Conservation (phyloP, 2,329 filamentous ascomycete species). For the Akanthomyces lecanii region DNA sequence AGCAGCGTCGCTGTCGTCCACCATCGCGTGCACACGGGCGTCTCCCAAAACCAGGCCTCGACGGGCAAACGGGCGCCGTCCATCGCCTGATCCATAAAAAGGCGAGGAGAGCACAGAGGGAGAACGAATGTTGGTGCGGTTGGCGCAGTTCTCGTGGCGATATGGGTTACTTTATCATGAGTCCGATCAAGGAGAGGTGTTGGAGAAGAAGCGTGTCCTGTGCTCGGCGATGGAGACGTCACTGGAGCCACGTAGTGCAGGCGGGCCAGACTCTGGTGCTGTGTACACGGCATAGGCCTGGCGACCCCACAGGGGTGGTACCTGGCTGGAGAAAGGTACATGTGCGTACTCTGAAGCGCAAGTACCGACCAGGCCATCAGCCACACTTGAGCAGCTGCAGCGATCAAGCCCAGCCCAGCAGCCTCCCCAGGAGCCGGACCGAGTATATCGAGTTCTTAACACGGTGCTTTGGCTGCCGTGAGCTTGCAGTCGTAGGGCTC, state of each 20-base stretch:
- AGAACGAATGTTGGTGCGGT: background rate
- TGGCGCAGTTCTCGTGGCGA: background rate
- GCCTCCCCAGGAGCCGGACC: too few species aligned
- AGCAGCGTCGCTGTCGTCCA: slow-evolving; percentile 93
- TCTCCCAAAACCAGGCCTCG: slow-evolving; percentile 98
- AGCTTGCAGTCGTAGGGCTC: too few species aligned
- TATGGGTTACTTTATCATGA: background rate
- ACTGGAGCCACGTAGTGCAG: slow-evolving; percentile 12
- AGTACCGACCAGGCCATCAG: background rate
- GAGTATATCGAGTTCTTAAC: too few species aligned
- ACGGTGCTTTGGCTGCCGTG: too few species aligned
- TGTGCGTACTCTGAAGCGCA: background rate
- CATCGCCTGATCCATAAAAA: slow-evolving; percentile 54
- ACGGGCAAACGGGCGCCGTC: slow-evolving; percentile 68
- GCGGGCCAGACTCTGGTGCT: background rate
- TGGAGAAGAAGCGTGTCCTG: slow-evolving; percentile 11
- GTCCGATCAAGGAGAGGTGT: background rate
- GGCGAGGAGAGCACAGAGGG: background rate
- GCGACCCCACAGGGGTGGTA: background rate
- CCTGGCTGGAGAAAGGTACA: slow-evolving; percentile 6
- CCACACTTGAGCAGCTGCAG: background rate
- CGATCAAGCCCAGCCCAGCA: too few species aligned
- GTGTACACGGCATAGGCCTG: background rate
- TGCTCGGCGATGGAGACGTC: slow-evolving; percentile 11
- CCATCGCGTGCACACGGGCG: slow-evolving; percentile 92